Base-by-base conservation (phyloP, 2,329 filamentous ascomycete genomes). In the Fusarium setosum region DNA sequence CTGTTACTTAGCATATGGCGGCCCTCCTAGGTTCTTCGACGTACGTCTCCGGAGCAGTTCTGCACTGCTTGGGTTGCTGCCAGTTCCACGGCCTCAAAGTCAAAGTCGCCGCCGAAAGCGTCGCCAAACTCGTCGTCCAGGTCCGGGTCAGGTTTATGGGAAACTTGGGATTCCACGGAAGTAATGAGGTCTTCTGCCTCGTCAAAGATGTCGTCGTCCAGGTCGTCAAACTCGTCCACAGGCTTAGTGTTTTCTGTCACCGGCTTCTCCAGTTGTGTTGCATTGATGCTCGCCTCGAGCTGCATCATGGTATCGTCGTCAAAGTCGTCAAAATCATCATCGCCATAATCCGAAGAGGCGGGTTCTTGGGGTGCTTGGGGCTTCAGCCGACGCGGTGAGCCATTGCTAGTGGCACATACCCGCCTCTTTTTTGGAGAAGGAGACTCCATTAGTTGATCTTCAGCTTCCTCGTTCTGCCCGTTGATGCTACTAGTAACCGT, bases 1-100 rank as follows among this genome's bases (percentile, higher is more conserved):
- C 82, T 77, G 80, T 79, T 75, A 74, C 83, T 94, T 90, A 94
- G 92, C 81, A 84, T 80, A 70, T 74, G 72, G 64, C 64, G 68
- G 63, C 65, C 53, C 61, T 59, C 63, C 53, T 59, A 60, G 61
- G 62, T 70, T 56, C 45, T 61, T 72, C 69, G 65, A 81, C 79
- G 70, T 81, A 81, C 79, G 74, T 73, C 71, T 73, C 69, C 70
- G 59, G 71, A 68, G 35, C 69, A 62, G 58, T 79, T 74, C 56
- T 79, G 72, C 34, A 79, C 74, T 68, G 89, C 88, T 80, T 96
- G 90, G 47, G 91, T 93, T 44, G 91, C 91, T 72, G 87, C 88
- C 68, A 90, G 79, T 78, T 94, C 90, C 66, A 89, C 89, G 61
- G 90, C 89, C 70, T 95, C 92, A 72, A 93, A 91, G 76, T 97